Conservation (phyloP, 2,329 filamentous ascomycete genomes). For the Bipolaris oryzae region DNA sequence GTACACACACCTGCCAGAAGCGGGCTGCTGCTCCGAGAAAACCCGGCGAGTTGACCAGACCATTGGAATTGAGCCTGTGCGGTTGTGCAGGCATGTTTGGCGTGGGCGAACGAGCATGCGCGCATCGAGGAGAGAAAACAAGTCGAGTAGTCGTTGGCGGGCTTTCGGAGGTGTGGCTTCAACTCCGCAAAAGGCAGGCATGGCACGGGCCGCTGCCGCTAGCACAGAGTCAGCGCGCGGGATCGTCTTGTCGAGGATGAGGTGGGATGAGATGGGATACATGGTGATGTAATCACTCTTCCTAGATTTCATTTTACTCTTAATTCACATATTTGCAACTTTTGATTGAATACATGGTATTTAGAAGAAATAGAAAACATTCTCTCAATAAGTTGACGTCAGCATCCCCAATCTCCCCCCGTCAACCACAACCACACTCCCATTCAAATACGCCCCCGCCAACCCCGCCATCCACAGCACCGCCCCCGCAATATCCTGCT, state of each 20-base stretch:
- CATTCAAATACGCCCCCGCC: constrained; percentile 71
- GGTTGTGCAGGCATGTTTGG: constrained; percentile 40
- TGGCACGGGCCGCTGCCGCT: constrained; percentile 2
- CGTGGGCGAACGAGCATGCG: constrained; percentile 13
- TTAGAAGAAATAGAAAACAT: background rate
- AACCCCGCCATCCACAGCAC: constrained; percentile 69
- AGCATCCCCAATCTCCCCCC: constrained; percentile 65
- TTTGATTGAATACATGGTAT: too few species aligned
- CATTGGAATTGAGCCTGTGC: constrained; percentile 31
- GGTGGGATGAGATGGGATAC: too few species aligned
- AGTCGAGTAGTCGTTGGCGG: background rate
- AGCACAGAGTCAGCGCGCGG: background rate
- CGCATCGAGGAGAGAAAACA: constrained; percentile 16
- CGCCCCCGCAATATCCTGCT: constrained; percentile 68
- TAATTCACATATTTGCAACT: too few species aligned
- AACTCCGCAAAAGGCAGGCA: constrained; percentile 27
- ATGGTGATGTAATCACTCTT: background rate
- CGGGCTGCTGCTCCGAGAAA: constrained; percentile 56
- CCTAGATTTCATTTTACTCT: background rate
- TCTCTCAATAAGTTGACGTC: constrained; percentile 60
- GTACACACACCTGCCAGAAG: constrained; percentile 54
- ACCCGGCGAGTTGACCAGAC: constrained; percentile 44
- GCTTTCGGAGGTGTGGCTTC: constrained; percentile 28
- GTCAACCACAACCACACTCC: constrained; percentile 66
- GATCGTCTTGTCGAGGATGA: background rate